phyloP scores from a whole-genome alignment of 331 rosid genomes.

The Acacia pycnantha region DNA sequence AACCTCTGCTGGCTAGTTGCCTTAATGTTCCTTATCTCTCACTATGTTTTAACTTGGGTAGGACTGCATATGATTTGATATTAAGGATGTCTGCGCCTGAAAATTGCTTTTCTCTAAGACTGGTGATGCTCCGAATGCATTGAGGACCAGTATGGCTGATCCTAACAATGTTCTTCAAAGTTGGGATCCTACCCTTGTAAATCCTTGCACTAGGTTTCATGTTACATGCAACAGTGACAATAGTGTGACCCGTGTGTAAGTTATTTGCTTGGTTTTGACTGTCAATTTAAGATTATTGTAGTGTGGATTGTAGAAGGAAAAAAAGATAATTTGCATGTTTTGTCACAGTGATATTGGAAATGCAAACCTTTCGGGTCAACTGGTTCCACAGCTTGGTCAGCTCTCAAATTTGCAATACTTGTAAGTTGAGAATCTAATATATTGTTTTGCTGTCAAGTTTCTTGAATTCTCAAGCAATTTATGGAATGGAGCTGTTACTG shows the following conservation, averaged over 20 bases:
- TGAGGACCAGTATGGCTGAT: slow-evolving; percentile 48
- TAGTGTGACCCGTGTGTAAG: slow-evolving; percentile 70
- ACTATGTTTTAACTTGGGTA: not conserved
- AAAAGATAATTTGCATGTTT: not conserved
- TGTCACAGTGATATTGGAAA: slow-evolving; percentile 84
- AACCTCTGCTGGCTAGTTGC: too few species aligned
- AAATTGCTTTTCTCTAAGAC: slow-evolving; percentile 23
- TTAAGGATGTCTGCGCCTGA: slow-evolving; percentile 17
- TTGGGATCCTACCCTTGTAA: slow-evolving; percentile 76
- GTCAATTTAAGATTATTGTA: not conserved
- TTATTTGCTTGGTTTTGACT: not conserved
- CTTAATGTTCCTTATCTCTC: too few species aligned
- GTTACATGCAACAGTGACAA: slow-evolving; percentile 54
- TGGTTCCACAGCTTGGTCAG: slow-evolving; percentile 75
- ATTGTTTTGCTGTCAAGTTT: slow-evolving; percentile 18
- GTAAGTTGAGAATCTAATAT: slow-evolving; percentile 52
- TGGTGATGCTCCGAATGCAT: slow-evolving; percentile 64
- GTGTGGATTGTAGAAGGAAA: not conserved
- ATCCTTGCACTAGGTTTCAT: slow-evolving; percentile 78
- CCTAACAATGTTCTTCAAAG: slow-evolving; percentile 70
- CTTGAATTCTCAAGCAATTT: too few species aligned
- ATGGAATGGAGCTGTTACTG: too few species aligned
- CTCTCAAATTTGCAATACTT: slow-evolving; percentile 81
- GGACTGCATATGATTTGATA: not conserved
- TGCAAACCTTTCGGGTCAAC: slow-evolving; percentile 80